A percentile compares a stretch with the other conserved stretches of the same genome.
Evolutionary conservation across 148 eudicot species (phyloP).

Genomic region (Hydrangea macrophylla): DNA sequence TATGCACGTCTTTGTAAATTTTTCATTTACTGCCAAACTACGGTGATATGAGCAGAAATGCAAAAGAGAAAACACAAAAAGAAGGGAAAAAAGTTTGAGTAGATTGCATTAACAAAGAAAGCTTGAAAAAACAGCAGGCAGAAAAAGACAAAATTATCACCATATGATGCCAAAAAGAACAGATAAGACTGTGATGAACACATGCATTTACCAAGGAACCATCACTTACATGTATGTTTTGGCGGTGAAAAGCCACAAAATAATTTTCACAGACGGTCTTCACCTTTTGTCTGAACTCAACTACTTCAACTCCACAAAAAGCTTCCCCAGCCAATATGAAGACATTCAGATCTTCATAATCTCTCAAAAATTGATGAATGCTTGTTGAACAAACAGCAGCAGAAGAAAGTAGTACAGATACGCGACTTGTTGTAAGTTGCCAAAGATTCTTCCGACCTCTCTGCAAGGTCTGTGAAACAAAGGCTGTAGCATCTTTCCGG

Average conservation of each 20-base stretch:
- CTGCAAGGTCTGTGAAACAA: conserved; percentile 74
- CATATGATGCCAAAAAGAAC: not conserved
- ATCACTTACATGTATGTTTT: conserved; percentile 74
- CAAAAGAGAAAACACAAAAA: not conserved
- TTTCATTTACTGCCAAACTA: too few relatives aligned
- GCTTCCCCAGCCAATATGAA: conserved; percentile 90
- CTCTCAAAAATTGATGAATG: conserved; percentile 86
- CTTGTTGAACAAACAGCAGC: conserved; percentile 84
- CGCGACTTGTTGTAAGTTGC: conserved; percentile 88
- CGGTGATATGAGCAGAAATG: too few relatives aligned
- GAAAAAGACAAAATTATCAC: not conserved
- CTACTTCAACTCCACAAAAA: conserved; percentile 79
- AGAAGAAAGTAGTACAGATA: conserved; percentile 83
- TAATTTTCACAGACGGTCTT: conserved; percentile 80
- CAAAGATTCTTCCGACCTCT: conserved; percentile 88
- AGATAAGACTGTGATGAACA: not conserved
- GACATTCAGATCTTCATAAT: conserved; percentile 77
- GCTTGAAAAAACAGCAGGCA: not conserved
- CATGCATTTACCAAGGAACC: not conserved
- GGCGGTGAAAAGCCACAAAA: conserved; percentile 76
- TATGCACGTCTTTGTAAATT: too few relatives aligned
- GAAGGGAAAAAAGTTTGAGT: not conserved
- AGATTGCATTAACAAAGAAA: not conserved
- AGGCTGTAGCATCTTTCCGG: conserved; percentile 77
- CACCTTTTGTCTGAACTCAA: conserved; percentile 76